Evolutionary conservation across 352 stramenopile species (phyloP).

Genomic region (Pythium guiyangense): DNA sequence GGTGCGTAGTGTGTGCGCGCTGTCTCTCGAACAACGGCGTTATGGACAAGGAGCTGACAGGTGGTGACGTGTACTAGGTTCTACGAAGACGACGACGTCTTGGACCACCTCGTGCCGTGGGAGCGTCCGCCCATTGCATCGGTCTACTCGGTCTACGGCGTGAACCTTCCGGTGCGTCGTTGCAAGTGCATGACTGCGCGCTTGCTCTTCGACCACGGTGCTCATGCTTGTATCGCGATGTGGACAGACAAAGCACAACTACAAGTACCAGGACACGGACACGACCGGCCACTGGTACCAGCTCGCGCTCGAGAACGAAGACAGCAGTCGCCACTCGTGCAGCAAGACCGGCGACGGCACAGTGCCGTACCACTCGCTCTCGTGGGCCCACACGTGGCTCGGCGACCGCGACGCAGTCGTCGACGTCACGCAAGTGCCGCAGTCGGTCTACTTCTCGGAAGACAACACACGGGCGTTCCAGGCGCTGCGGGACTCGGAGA

Average conservation of each 20-base stretch:
- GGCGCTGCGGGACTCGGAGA: constrained; percentile 30
- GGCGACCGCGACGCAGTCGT: constrained; percentile 35
- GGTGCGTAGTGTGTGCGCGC: constrained; percentile 11
- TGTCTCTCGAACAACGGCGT: too few species aligned
- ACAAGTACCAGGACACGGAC: constrained; percentile 59
- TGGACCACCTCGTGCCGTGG: constrained; percentile 58
- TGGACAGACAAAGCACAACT: constrained; percentile 60
- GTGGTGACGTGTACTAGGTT: constrained; percentile 25
- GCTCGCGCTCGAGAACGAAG: constrained; percentile 45
- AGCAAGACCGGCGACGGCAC: constrained; percentile 73
- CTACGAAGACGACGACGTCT: constrained; percentile 59
- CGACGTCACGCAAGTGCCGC: constrained; percentile 64
- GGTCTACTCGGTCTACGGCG: constrained; percentile 76
- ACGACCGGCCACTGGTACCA: constrained; percentile 57
- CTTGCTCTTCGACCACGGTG: neutral
- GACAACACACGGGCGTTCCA: constrained; percentile 48
- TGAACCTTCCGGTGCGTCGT: constrained; percentile 70
- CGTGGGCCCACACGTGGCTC: constrained; percentile 76
- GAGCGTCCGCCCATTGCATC: constrained; percentile 61
- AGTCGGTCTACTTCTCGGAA: constrained; percentile 68
- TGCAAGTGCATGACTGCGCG: too few species aligned
- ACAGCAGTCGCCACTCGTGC: constrained; percentile 41
- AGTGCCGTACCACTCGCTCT: constrained; percentile 76
- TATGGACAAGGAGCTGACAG: too few species aligned
- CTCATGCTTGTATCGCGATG: neutral